Base-by-base conservation (phyloP, 345 rosid genomes). In the Bruguiera parviflora region DNA sequence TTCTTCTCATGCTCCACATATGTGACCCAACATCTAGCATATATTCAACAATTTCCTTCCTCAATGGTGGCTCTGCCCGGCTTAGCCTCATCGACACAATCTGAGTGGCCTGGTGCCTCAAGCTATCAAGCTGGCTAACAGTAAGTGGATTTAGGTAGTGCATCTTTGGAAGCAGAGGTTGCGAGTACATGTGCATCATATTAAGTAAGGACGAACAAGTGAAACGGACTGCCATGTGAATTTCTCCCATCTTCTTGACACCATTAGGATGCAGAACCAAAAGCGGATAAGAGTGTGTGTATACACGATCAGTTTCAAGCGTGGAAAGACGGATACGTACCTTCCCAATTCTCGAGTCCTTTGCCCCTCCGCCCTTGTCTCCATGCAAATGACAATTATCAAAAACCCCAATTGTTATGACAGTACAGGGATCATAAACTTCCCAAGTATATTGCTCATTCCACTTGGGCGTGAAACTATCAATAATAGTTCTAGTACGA, bases 381-480 rank as follows among this genome's bases (percentile, higher is more conserved):
- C 88, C 97, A 55, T 92, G 88, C 71, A 80, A 65, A 65, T 96
- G 99, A 58, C 77, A 73, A 72, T 86, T 92, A 66, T 96, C 99
- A 64, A 89, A 96, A 6, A 96, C 96, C 33, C 91, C 97, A 53
- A 96, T 74, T n/a, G 98, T 90, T 72, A 96, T 81, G 25, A 92
- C 97, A 0, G 99, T 96, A 69, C 98, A 92, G 0, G 98, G 92
- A 79, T 96, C 99, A 61, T 74, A 82, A 37, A 92, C 98, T 66
- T 96, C 99, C 98, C 99, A 96, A 11, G 97, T 96, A 66, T 92
- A 96, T 64, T 87, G 96, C 87, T 92, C 99, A 39, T 96, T 88
- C 99, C 99, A 96, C 72, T 79, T 76, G 29, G 99, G 98, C 6
- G 70, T 64, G 77, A 90, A 78, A 3, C 91, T 89, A 67, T 92